Base-by-base conservation (phyloP, 169 alveolate genomes). In the Eimeria acervulina region DNA sequence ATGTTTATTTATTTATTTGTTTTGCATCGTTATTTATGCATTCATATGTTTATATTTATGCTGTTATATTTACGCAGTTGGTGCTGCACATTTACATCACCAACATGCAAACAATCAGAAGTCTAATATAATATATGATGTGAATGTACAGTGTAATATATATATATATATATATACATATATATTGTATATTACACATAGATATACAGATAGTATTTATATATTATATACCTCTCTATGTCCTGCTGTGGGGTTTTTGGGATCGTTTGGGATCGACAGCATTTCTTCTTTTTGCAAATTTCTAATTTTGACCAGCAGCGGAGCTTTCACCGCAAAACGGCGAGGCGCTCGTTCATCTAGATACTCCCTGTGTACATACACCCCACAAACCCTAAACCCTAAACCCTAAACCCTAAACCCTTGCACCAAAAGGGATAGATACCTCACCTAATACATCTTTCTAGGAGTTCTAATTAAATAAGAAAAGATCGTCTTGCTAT, bases 401-500 rank as follows among this genome's bases (percentile, higher is more conserved):
- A 63, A 63, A 6, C 38, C 74, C 74, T 63, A 21, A 63, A 63
- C 74, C 74, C 74, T 63, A 28, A 63, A 63, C 33, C 74, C 74
- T 63, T 0, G 21, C 13, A 19, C 74, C 33, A 10, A 74, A n/a
- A n/a, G n/a, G 12, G 5, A 74, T 74, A 44, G 70, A 97, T 96
- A 80, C 97, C 99, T 47, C 97, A 98, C 97, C 99, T 98, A 28
- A 99, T 98, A 95, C 99, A 99, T 94, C 98, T 98, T 95, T 99
- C 99, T 28, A 99, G 95, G n/a, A 99, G 97, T 68, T 99, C 99
- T 70, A 99, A 96, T 15, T 98, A 97, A 31, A 99, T 99, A 83
- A 98, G 97, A 97, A 99, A 99, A 95, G 99, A 99, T 83, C 99
- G 97, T 93, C 99, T n/a, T n/a, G n/a, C n/a, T n/a, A n/a, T n/a